phyloP scores from a whole-genome alignment of 2,329 filamentous ascomycete species.

The Trichoderma cornu-damae region DNA sequence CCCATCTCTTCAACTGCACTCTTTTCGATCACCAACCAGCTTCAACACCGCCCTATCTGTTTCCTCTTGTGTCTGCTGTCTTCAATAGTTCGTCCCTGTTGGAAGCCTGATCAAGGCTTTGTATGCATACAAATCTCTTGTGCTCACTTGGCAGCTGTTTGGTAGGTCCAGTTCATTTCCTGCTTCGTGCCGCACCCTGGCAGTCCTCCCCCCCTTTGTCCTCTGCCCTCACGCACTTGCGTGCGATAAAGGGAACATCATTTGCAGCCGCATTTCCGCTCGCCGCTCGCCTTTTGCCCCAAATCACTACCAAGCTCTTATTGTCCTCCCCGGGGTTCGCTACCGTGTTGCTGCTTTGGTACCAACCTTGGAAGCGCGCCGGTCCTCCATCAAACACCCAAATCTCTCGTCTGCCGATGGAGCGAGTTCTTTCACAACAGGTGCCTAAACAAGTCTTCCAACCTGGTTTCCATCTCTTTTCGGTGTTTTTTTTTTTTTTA shows the following conservation, averaged over 20 bases:
- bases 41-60: slow-evolving; percentile 17
- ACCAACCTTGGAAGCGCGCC: neutral
- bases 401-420: neutral
- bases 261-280: neutral
- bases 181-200: neutral
- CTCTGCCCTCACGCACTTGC: neutral
- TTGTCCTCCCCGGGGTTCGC: neutral
- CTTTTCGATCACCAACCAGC: slow-evolving; percentile 7
- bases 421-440: neutral
- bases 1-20: slow-evolving; percentile 4
- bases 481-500: neutral
- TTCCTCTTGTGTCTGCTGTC: slow-evolving; percentile 15
- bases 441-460: neutral
- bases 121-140: slow-evolving; percentile 39
- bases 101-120: slow-evolving; percentile 27
- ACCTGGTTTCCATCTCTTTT: neutral
- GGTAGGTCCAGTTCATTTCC: slow-evolving; percentile 26
- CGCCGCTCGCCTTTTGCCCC: neutral
- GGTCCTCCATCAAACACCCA: neutral
- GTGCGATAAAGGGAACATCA: neutral
- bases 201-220: neutral
- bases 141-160: slow-evolving; percentile 29
- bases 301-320: too few relatives aligned
- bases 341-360: neutral
- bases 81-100: slow-evolving; percentile 21